Evolutionary conservation across 805 yeast genomes (phyloP).

Genomic region (Suhomyces sp.): DNA sequence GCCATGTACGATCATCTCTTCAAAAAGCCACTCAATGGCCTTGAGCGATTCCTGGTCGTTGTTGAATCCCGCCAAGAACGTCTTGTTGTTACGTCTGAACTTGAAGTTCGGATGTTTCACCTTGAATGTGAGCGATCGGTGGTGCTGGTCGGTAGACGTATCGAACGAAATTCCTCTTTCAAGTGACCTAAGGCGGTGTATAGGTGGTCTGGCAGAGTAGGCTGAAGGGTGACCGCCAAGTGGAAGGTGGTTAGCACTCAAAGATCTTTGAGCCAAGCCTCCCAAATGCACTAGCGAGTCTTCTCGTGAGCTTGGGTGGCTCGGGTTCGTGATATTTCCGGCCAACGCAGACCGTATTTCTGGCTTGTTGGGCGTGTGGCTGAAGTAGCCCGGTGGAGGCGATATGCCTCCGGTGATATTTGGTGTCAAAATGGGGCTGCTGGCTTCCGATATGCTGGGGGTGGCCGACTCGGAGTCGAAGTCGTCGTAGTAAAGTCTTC

Average conservation of each 20-base stretch:
- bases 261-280: slow-evolving; percentile 6
- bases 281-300: slow-evolving; percentile 8
- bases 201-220: neutral
- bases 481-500: slow-evolving; percentile 42
- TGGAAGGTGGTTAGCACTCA: slow-evolving; percentile 3
- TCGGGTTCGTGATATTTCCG: neutral
- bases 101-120: slow-evolving; percentile 42
- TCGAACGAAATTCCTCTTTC: slow-evolving; percentile 43
- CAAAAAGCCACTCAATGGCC: slow-evolving; percentile 45
- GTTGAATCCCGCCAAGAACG: slow-evolving; percentile 39
- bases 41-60: slow-evolving; percentile 34
- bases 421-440: slow-evolving; percentile 18
- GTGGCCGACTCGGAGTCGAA: slow-evolving; percentile 32
- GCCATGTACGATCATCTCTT: slow-evolving; percentile 42
- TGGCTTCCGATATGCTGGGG: slow-evolving; percentile 15
- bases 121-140: slow-evolving; percentile 37
- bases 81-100: slow-evolving; percentile 44
- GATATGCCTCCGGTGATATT: slow-evolving; percentile 3
- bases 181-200: slow-evolving; percentile 18
- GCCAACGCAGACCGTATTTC: neutral
- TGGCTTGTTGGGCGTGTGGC: neutral
- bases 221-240: neutral
- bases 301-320: neutral
- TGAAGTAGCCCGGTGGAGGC: neutral
- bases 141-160: slow-evolving; percentile 29